These are phyloP conservation scores for Cryptococcus sp. DNA, from an alignment of 1,284 basidiomycete genomes.

Conservation along the genomic window DNA sequence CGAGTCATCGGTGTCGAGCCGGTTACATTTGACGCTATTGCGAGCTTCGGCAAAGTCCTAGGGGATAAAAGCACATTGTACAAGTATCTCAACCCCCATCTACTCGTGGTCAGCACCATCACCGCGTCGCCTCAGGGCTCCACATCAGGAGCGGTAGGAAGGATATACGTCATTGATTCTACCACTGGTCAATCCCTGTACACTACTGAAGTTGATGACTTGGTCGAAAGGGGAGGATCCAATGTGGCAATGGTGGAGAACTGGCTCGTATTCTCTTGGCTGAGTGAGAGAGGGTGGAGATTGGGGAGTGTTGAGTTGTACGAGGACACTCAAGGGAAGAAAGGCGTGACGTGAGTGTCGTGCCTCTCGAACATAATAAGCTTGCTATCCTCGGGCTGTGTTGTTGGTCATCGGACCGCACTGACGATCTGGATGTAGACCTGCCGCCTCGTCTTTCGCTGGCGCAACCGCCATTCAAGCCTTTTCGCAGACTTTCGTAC, in stretches of 20 bases:
- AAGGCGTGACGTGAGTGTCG: conserved; percentile 64
- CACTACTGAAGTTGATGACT: conserved; percentile 54
- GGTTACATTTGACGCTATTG: conserved; percentile 60
- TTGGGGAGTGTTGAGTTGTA: conserved; percentile 84
- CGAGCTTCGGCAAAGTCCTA: conserved; percentile 78
- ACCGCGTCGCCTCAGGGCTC: conserved; percentile 33
- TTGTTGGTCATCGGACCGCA: neutral
- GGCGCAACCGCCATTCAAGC: conserved; percentile 59
- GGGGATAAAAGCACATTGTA: conserved; percentile 87
- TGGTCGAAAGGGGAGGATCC: conserved; percentile 55
- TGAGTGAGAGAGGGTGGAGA: conserved; percentile 61
- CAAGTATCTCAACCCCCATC: conserved; percentile 89
- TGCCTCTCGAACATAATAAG: neutral
- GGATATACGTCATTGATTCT: conserved; percentile 74
- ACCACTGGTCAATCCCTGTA: conserved; percentile 77
- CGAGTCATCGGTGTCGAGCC: conserved; percentile 49
- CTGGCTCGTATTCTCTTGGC: conserved; percentile 84
- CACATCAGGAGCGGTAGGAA: conserved; percentile 48
- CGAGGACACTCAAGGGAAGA: conserved; percentile 69
- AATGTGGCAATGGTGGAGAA: conserved; percentile 79
- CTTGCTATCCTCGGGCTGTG: neutral
- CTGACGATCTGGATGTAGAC: conserved; percentile 56
- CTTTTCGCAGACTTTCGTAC: conserved; percentile 70
- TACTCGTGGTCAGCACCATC: conserved; percentile 68
- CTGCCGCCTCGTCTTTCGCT: conserved; percentile 71